These are phyloP conservation scores for Neoascochyta sp. DNA, from an alignment of 2,329 filamentous ascomycete species.

Conservation along the genomic window DNA sequence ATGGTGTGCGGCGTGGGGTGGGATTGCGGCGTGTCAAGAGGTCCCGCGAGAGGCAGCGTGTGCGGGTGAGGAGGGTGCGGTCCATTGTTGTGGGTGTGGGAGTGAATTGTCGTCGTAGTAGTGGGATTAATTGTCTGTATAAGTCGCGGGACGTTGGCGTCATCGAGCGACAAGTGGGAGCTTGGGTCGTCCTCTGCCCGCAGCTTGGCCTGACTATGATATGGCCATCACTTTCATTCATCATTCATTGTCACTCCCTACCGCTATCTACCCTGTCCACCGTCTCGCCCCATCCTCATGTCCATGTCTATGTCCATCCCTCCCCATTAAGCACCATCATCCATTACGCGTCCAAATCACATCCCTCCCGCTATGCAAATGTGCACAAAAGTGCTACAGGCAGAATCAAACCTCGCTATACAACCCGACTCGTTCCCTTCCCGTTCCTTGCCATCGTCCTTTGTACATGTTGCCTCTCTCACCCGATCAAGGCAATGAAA, in stretches of 20 bases:
- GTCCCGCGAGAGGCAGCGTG: conserved; percentile 8
- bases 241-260: too few relatives aligned
- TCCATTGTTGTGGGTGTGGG: conserved; percentile 13
- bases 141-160: conserved; percentile 4
- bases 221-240: too few relatives aligned
- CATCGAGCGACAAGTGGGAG: conserved; percentile 8
- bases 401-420: too few relatives aligned
- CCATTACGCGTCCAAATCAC: conserved; percentile 1
- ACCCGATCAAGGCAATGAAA: too few relatives aligned
- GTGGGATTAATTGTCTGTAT: too few relatives aligned
- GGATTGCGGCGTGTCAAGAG: conserved; percentile 4
- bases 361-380: too few relatives aligned
- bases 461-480: too few relatives aligned
- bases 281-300: background rate
- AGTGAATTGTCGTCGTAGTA: background rate
- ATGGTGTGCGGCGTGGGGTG: conserved; percentile 2
- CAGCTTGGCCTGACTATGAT: too few relatives aligned
- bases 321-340: conserved; percentile 1
- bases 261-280: too few relatives aligned
- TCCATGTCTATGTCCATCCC: conserved; percentile 3
- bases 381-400: too few relatives aligned
- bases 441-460: too few relatives aligned
- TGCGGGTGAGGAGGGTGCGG: conserved; percentile 10
- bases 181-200: conserved; percentile 1
- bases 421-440: too few relatives aligned